phyloP scores from a whole-genome alignment of 1,139 yeast species.

The Suzukiozyma palmioleophila region DNA sequence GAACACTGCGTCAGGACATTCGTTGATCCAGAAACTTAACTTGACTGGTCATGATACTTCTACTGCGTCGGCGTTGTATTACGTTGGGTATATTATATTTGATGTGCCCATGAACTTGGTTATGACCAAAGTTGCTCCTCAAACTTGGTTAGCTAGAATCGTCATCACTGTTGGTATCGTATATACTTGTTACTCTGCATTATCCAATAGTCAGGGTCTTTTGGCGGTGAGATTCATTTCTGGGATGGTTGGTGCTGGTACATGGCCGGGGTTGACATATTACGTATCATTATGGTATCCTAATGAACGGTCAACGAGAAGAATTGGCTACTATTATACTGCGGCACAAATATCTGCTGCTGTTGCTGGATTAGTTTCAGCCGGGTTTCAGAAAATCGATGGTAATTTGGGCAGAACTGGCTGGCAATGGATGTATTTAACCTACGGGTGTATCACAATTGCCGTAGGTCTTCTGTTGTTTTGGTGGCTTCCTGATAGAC shows the following conservation, averaged over 20 bases:
- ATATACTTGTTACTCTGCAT: slow-evolving; percentile 66
- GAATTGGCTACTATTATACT: slow-evolving; percentile 86
- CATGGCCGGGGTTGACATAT: slow-evolving; percentile 92
- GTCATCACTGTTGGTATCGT: slow-evolving; percentile 74
- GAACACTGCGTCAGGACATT: slow-evolving; percentile 63
- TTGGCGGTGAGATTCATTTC: slow-evolving; percentile 70
- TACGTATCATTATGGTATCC: slow-evolving; percentile 87
- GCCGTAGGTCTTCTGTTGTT: slow-evolving; percentile 58
- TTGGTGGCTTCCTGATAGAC: slow-evolving; percentile 87
- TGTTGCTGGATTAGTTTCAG: slow-evolving; percentile 79
- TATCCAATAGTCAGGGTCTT: slow-evolving; percentile 51
- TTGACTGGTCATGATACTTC: slow-evolving; percentile 57
- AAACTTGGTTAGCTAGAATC: slow-evolving; percentile 79
- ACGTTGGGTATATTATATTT: slow-evolving; percentile 77
- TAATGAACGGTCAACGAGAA: slow-evolving; percentile 64
- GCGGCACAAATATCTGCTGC: slow-evolving; percentile 90
- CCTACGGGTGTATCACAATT: slow-evolving; percentile 72
- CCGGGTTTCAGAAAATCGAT: slow-evolving; percentile 84
- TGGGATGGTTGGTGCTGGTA: slow-evolving; percentile 84
- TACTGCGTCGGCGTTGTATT: slow-evolving; percentile 76
- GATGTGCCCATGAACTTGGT: slow-evolving; percentile 85
- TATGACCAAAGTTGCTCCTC: slow-evolving; percentile 83
- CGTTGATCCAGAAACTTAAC: slow-evolving; percentile 50
- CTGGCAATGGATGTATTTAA: slow-evolving; percentile 84
- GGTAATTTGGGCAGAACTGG: slow-evolving; percentile 67